These are phyloP conservation scores for Sphaerobolus stellatus DNA, from an alignment of 1,284 basidiomycete species.

Conservation along the genomic window DNA sequence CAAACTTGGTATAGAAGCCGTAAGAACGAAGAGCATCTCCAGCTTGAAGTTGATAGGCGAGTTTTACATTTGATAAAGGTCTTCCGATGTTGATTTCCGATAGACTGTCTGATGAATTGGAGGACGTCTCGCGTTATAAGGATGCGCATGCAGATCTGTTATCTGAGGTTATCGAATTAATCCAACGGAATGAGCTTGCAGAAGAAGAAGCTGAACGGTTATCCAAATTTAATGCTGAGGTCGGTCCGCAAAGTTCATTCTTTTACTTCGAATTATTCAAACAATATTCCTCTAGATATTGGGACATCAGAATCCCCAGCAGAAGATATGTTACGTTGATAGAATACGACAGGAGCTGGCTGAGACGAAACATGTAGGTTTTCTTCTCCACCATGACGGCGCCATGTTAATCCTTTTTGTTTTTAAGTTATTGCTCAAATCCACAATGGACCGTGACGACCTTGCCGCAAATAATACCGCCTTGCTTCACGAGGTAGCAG, in stretches of 20 bases:
- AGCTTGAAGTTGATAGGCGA: constrained; percentile 62
- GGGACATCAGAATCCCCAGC: constrained; percentile 70
- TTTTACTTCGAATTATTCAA: not conserved
- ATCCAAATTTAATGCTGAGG: constrained; percentile 70
- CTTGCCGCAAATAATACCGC: constrained; percentile 47
- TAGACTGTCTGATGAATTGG: constrained; percentile 58
- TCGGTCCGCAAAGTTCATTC: not conserved
- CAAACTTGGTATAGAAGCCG: constrained; percentile 51
- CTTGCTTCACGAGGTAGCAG: constrained; percentile 59
- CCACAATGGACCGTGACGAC: constrained; percentile 55
- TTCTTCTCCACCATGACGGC: not conserved
- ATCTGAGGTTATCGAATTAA: constrained; percentile 59
- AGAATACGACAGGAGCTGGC: constrained; percentile 66
- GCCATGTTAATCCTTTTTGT: constrained; percentile 7
- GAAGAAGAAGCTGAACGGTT: constrained; percentile 67
- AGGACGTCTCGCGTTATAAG: constrained; percentile 59
- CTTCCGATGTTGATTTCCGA: constrained; percentile 11
- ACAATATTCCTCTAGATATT: constrained; percentile 42
- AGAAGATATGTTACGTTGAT: constrained; percentile 73
- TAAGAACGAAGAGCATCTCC: constrained; percentile 60
- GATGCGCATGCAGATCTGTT: constrained; percentile 63
- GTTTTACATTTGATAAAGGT: constrained; percentile 19
- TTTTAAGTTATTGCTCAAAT: constrained; percentile 53
- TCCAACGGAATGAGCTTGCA: constrained; percentile 68
- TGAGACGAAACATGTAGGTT: constrained; percentile 65